phyloP scores from a whole-genome alignment of 2,329 filamentous ascomycete genomes.

The Xylariaceae sp. region DNA sequence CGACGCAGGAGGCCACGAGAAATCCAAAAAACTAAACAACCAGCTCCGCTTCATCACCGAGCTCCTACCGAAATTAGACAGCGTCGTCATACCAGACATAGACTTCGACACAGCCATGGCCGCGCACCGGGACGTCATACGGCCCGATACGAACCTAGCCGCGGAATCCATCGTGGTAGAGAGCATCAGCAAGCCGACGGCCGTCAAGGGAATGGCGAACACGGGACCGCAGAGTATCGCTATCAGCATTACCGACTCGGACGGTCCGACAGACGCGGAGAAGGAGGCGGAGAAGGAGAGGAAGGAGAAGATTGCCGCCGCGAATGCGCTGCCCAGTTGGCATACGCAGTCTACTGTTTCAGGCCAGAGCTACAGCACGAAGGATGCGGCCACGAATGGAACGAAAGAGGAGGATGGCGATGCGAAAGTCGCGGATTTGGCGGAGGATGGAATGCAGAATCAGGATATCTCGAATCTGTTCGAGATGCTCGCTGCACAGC shows the following conservation, averaged over 20 bases:
- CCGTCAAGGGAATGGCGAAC: conserved; percentile 66
- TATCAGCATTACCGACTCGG: conserved; percentile 65
- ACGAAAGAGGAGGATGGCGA: conserved; percentile 45
- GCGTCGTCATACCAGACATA: conserved; percentile 70
- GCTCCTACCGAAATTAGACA: conserved; percentile 73
- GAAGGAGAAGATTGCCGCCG: conserved; percentile 62
- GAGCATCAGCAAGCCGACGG: conserved; percentile 54
- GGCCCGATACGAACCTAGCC: conserved; percentile 66
- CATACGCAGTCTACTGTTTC: conserved; percentile 69
- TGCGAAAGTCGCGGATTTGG: conserved; percentile 43
- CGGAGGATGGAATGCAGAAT: conserved; percentile 47
- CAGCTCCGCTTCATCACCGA: conserved; percentile 78
- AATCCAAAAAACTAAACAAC: conserved; percentile 71
- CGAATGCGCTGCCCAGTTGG: conserved; percentile 70
- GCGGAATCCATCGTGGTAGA: conserved; percentile 59
- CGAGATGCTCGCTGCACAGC: conserved; percentile 61
- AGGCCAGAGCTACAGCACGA: conserved; percentile 54
- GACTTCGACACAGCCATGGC: conserved; percentile 69
- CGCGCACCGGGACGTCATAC: conserved; percentile 60
- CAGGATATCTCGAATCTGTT: conserved; percentile 66
- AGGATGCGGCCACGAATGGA: conserved; percentile 30
- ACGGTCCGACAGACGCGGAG: conserved; percentile 65
- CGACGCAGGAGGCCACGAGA: conserved; percentile 67
- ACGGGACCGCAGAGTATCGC: conserved; percentile 67
- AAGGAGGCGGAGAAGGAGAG: conserved; percentile 62